Percentiles rank a stretch among this genome's conserved stretches.
These are phyloP conservation scores for Draba incana DNA, from an alignment of 345 rosid species.

Conservation along the genomic window DNA sequence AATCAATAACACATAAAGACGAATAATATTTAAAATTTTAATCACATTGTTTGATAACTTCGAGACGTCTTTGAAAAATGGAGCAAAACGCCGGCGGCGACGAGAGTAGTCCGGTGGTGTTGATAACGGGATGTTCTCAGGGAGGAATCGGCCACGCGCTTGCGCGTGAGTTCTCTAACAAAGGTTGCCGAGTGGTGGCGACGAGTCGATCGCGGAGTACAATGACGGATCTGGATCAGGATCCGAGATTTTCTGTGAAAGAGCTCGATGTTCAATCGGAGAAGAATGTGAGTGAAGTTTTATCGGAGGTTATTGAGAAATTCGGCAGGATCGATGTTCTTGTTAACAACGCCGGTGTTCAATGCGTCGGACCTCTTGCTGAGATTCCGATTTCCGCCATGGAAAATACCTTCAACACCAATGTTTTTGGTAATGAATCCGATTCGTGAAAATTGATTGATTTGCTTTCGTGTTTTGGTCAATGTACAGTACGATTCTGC, in stretches of 20 bases:
- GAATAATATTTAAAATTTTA: no score
- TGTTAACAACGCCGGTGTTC: slow-evolving; percentile 86
- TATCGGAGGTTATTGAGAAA: slow-evolving; percentile 58
- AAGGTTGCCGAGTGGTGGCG: slow-evolving; percentile 70
- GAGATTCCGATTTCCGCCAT: slow-evolving; percentile 69
- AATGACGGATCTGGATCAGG: slow-evolving; percentile 73
- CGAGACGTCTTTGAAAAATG: slow-evolving; percentile 1
- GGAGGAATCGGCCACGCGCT: slow-evolving; percentile 92
- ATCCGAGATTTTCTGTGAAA: slow-evolving; percentile 60
- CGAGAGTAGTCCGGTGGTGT: slow-evolving; percentile 57
- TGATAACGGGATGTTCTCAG: slow-evolving; percentile 76
- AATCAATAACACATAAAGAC: no score
- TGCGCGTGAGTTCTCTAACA: slow-evolving; percentile 72
- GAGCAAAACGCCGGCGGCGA: slow-evolving; percentile 43
- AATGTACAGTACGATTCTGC: no score
- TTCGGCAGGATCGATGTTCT: slow-evolving; percentile 75
- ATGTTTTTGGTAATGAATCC: slow-evolving; percentile 58
- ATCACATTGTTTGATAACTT: neutral
- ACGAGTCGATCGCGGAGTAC: slow-evolving; percentile 61
- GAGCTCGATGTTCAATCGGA: slow-evolving; percentile 84
- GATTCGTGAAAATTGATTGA: neutral
- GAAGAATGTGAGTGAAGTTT: slow-evolving; percentile 49
- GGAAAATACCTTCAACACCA: slow-evolving; percentile 66
- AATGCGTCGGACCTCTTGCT: slow-evolving; percentile 83
- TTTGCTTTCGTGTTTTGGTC: neutral